These are phyloP conservation scores for Brassica cretica DNA, from an alignment of 345 rosid genomes.

Conservation along the genomic window DNA sequence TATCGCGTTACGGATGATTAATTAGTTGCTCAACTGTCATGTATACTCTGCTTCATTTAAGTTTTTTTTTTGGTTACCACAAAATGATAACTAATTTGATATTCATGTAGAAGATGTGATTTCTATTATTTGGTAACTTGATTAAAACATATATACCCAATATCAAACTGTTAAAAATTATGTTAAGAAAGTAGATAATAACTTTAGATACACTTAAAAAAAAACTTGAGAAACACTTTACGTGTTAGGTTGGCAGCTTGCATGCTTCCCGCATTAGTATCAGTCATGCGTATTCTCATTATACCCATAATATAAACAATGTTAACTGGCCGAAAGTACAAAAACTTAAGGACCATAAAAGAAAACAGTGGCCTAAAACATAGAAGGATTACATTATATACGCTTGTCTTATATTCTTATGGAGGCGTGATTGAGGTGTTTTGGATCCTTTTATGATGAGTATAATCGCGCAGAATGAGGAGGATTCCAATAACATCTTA, in stretches of 20 bases:
- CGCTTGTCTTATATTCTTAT: not conserved
- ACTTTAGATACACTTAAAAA: not conserved
- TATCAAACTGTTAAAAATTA: not conserved
- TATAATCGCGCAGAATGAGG: not conserved
- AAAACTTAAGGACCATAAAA: not conserved
- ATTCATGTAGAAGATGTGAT: not conserved
- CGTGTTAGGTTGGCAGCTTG: constrained; percentile 33
- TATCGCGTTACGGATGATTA: not conserved
- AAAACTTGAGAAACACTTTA: constrained; percentile 7
- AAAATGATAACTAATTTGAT: not conserved
- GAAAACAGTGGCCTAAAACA: not conserved
- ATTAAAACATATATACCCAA: not conserved
- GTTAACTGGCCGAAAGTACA: not conserved
- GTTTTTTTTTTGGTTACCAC: not conserved
- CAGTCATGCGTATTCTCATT: constrained; percentile 1
- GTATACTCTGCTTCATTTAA: not conserved
- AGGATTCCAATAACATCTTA: not conserved
- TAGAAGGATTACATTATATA: not conserved
- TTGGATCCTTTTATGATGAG: not conserved
- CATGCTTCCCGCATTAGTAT: constrained; percentile 34
- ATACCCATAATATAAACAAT: not conserved
- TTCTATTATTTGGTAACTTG: not conserved
- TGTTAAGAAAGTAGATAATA: not conserved
- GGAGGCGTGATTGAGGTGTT: not conserved
- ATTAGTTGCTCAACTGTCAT: not conserved